Conservation (phyloP, 495 filamentous ascomycete species). For the Lophiotrema nucula region DNA sequence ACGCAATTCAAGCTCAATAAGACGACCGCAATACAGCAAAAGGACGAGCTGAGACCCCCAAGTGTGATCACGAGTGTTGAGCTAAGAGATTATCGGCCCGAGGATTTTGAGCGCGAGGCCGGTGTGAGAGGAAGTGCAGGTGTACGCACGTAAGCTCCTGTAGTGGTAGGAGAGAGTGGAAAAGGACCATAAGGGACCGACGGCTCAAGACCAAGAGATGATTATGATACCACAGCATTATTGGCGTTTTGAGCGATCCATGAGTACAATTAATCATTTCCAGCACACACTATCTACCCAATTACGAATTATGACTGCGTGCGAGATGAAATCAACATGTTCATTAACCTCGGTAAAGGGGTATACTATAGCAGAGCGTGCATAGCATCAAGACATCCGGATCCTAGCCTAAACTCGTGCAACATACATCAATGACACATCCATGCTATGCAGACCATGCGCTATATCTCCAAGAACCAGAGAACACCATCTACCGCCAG, state of each 20-base stretch:
- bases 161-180: neutral
- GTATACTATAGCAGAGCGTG: too few species aligned
- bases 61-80: neutral
- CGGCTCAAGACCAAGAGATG: neutral
- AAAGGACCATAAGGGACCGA: neutral
- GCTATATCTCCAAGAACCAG: too few species aligned
- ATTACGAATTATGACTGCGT: too few species aligned
- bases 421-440: too few species aligned
- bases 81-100: slow-evolving; percentile 5
- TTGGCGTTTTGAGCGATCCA: slow-evolving; percentile 2
- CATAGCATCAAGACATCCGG: too few species aligned
- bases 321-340: too few species aligned
- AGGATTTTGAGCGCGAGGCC: slow-evolving; percentile 12
- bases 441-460: too few species aligned
- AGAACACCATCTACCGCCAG: too few species aligned
- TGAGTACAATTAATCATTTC: neutral
- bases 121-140: neutral
- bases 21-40: slow-evolving; percentile 8
- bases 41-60: slow-evolving; percentile 17
- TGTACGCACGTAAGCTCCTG: too few species aligned
- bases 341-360: too few species aligned
- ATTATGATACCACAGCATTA: slow-evolving; percentile 16
- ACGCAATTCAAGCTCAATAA: slow-evolving; percentile 20
- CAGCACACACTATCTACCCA: too few species aligned
- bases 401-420: too few species aligned